These are phyloP conservation scores for Scutellaria barbata DNA, from an alignment of 257 asterid species.

Conservation along the genomic window DNA sequence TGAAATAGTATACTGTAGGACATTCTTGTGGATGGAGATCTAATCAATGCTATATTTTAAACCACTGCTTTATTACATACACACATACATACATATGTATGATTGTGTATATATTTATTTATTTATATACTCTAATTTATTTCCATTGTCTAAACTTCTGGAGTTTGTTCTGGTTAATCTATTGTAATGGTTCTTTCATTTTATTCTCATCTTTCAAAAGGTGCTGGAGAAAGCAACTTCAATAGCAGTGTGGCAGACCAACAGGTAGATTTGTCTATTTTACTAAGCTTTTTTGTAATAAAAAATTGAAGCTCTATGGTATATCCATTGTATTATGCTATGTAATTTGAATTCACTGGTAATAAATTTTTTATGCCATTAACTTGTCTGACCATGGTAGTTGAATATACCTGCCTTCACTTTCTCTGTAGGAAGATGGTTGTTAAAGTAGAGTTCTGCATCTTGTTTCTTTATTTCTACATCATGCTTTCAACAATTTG, in stretches of 20 bases:
- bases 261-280: constrained; percentile 54
- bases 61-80: neutral
- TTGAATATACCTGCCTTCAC: neutral
- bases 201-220: constrained; percentile 49
- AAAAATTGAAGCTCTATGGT: neutral
- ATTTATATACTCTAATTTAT: neutral
- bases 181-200: constrained; percentile 28
- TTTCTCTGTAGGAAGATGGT: neutral
- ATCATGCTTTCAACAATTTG: neutral
- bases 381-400: neutral
- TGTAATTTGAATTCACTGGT: neutral
- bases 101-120: neutral
- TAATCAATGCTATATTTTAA: neutral
- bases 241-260: constrained; percentile 91
- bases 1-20: neutral
- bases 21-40: neutral
- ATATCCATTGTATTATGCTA: neutral
- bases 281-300: constrained; percentile 8
- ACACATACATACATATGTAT: neutral
- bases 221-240: constrained; percentile 78
- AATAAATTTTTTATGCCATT: neutral
- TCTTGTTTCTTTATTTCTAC: constrained; percentile 17
- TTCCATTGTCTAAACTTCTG: constrained; percentile 6
- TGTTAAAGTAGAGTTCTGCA: neutral
- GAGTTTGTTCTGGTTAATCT: neutral